A percentile compares a stretch with the other conserved stretches of the same genome.
Evolutionary conservation across 768 basidiomycete genomes (phyloP).

Genomic region (Leccinum barrowsii): DNA sequence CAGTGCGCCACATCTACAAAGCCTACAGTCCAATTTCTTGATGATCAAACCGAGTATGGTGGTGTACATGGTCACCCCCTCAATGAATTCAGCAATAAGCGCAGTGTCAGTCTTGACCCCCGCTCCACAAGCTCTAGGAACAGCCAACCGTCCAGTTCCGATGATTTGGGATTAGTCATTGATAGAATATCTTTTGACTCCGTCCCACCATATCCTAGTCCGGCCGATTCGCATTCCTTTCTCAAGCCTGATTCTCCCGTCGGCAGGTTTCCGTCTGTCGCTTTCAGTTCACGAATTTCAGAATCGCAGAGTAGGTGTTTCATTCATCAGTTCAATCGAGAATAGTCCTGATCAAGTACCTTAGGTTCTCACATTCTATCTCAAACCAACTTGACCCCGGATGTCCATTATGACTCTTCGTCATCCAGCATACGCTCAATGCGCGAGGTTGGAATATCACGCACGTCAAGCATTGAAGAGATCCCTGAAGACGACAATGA

Average conservation of each 20-base stretch:
- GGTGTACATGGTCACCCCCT: background rate
- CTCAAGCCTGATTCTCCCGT: background rate
- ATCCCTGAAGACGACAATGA: slow-evolving; percentile 33
- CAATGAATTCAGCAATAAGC: background rate
- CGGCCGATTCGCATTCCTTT: background rate
- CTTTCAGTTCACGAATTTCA: slow-evolving; percentile 9
- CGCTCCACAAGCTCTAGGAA: background rate
- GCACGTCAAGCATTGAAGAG: slow-evolving; percentile 42
- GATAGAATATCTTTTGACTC: slow-evolving; percentile 10
- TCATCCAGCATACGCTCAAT: slow-evolving; percentile 6
- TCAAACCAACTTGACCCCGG: background rate
- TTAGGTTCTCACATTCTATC: slow-evolving; percentile 11
- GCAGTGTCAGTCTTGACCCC: slow-evolving; percentile 13
- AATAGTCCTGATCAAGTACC: background rate
- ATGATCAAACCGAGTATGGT: background rate
- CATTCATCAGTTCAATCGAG: background rate
- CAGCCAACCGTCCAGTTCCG: slow-evolving; percentile 9
- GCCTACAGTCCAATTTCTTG: slow-evolving; percentile 15
- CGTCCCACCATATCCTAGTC: slow-evolving; percentile 33
- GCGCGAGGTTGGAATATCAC: slow-evolving; percentile 26
- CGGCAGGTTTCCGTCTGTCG: slow-evolving; percentile 8
- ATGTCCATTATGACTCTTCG: slow-evolving; percentile 7
- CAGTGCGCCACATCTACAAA: slow-evolving; percentile 13
- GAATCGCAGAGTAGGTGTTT: slow-evolving; percentile 11
- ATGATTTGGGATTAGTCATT: slow-evolving; percentile 1